Conservation (phyloP, 202 grass and related monocot species). For the Zoysia matrella region DNA sequence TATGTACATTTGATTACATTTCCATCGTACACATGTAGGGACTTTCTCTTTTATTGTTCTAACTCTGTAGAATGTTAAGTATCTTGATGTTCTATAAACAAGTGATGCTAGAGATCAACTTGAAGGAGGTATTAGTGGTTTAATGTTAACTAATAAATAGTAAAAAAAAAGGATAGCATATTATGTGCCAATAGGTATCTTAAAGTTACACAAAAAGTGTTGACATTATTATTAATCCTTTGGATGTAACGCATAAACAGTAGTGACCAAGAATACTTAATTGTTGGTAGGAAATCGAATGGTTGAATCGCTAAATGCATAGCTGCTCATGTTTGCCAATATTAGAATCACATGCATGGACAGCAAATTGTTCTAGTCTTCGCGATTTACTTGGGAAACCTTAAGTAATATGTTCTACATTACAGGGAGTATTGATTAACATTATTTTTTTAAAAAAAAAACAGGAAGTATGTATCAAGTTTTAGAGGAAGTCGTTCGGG, state of each 20-base stretch:
- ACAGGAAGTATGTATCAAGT: slow-evolving; percentile 89
- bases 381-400: slow-evolving; percentile 29
- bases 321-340: slow-evolving; percentile 13
- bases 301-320: not conserved
- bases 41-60: not conserved
- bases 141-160: not conserved
- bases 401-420: slow-evolving; percentile 36
- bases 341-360: not conserved
- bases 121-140: slow-evolving; percentile 15
- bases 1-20: slow-evolving; percentile 16
- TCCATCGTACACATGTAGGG: not conserved
- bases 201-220: slow-evolving; percentile 4
- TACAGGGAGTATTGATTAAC: not conserved
- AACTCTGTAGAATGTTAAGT: slow-evolving; percentile 10
- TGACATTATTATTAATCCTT: not conserved
- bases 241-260: not conserved
- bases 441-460: slow-evolving; percentile 6
- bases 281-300: slow-evolving; percentile 17
- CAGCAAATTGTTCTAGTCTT: not conserved
- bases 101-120: slow-evolving; percentile 20
- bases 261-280: slow-evolving; percentile 23
- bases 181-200: not conserved
- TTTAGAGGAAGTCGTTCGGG: slow-evolving; percentile 76
- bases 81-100: slow-evolving; percentile 24
- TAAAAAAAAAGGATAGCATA: not conserved